Base-by-base conservation (phyloP, 192 early-diverging fungal genomes). In the Irineochytrium annulatum region DNA sequence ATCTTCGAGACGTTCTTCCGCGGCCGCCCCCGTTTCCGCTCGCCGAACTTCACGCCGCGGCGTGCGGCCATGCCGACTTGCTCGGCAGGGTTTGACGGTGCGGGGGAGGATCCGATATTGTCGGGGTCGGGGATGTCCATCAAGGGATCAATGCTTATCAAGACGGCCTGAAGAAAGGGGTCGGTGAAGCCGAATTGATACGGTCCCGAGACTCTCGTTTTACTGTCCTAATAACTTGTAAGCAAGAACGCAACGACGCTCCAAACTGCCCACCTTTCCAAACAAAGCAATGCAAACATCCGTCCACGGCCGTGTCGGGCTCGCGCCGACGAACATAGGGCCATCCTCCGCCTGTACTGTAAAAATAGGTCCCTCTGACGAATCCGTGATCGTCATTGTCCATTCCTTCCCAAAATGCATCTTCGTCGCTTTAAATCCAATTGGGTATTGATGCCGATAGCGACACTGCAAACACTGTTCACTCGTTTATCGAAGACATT, bases 301-400 rank as follows among this genome's bases (percentile, higher is more conserved):
- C 16, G 63, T 65, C 63, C 63, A 65, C 2, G 63, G 63, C 16
- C 55, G 43, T 16, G 63, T 65, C 20, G 63, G 63, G 4, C 55
- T 57, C 0, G 55, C 43, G 14, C 63, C 63, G 11, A 44, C 43
- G 31, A 65, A 65, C 19, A 57, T 55, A 6, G 49, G 63, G 11
- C 43, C 63, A 35, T 63, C 53, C 34, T 63, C 48, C 2, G 51
- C 52, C n/a, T 57, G 46, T 3, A 65, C 56, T 16, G 17, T 3
- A 44, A 65, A 65, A 3, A 57, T 13, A 29, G 63, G 63, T 3
- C 63, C 63, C 30, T 58, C 63, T 26, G 57, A 43, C 46, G 55
- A 54, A 34, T 65, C 56, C 39, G 57, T 55, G 27, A 65, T 65
- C 55, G 63, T 65, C 63, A 65, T 58, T 3, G 63, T 65, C 63